phyloP scores from a whole-genome alignment of 805 yeast species.

The Monosporozyma yasuniensis region DNA sequence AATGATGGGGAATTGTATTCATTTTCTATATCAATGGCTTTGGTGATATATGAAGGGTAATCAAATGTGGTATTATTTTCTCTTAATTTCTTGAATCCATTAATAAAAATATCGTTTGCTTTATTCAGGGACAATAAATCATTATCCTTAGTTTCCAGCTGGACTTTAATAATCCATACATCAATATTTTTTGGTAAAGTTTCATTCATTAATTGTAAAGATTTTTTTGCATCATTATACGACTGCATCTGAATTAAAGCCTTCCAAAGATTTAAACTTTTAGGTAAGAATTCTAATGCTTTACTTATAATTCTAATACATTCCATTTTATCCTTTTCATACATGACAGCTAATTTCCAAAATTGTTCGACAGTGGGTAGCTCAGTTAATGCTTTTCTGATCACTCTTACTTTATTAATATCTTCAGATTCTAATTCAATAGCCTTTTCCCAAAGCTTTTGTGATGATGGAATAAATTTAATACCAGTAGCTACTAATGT shows the following conservation, averaged over 20 bases:
- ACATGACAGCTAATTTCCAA: slow-evolving; percentile 61
- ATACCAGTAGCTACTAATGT: slow-evolving; percentile 60
- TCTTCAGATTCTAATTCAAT: slow-evolving; percentile 52
- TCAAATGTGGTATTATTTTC: slow-evolving; percentile 33
- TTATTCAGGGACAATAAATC: slow-evolving; percentile 25
- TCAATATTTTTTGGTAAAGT: slow-evolving; percentile 37
- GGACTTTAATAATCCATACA: slow-evolving; percentile 64
- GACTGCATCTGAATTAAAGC: slow-evolving; percentile 39
- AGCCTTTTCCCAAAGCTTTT: slow-evolving; percentile 67
- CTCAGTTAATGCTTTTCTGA: slow-evolving; percentile 63
- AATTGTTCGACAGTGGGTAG: slow-evolving; percentile 47
- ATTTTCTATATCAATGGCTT: not conserved
- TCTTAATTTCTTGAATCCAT: slow-evolving; percentile 41
- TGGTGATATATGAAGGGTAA: slow-evolving; percentile 44
- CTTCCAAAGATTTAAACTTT: slow-evolving; percentile 58
- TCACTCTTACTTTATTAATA: slow-evolving; percentile 43
- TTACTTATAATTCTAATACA: slow-evolving; percentile 46
- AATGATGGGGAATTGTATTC: slow-evolving; percentile 6
- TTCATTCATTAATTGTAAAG: slow-evolving; percentile 55
- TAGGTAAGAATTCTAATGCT: slow-evolving; percentile 63
- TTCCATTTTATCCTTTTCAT: slow-evolving; percentile 46
- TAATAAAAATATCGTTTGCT: slow-evolving; percentile 17
- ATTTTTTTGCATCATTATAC: slow-evolving; percentile 41
- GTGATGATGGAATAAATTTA: slow-evolving; percentile 43
- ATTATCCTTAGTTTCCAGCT: slow-evolving; percentile 48